phyloP scores from a whole-genome alignment of 768 basidiomycete genomes.

The Lactarius hatsudake region DNA sequence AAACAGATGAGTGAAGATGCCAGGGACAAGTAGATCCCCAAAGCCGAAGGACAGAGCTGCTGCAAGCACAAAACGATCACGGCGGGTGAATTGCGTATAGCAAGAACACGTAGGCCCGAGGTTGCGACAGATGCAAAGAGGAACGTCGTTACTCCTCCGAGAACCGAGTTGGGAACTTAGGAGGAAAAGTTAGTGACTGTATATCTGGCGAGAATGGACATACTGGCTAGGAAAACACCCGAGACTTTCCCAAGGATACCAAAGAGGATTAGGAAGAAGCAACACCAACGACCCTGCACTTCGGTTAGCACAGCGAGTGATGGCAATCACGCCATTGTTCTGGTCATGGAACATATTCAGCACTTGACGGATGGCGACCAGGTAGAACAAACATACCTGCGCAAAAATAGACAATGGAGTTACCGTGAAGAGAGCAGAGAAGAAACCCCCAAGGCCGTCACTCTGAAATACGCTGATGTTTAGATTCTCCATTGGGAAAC shows the following conservation, averaged over 20 bases:
- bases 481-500: not conserved
- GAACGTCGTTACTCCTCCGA: conserved; percentile 87
- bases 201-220: conserved; percentile 24
- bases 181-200: conserved; percentile 6
- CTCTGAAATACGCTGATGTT: conserved; percentile 38
- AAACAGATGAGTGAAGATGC: conserved; percentile 67
- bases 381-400: conserved; percentile 39
- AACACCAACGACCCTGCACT: conserved; percentile 78
- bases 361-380: not conserved
- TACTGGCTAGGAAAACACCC: conserved; percentile 77
- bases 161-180: conserved; percentile 70
- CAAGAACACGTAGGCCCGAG: conserved; percentile 69
- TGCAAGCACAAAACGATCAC: conserved; percentile 67
- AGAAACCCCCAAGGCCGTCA: conserved; percentile 77
- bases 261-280: conserved; percentile 73
- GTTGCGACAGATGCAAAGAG: conserved; percentile 73
- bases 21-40: conserved; percentile 65
- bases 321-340: conserved; percentile 80
- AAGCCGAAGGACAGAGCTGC: conserved; percentile 68
- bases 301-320: conserved; percentile 82
- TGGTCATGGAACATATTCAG: conserved; percentile 30
- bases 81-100: conserved; percentile 57
- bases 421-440: conserved; percentile 79
- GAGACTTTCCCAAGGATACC: conserved; percentile 80
- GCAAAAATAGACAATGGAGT: conserved; percentile 79